Conservation (phyloP, 2,329 filamentous ascomycete species). For the Pseudocercospora fijiensis region DNA sequence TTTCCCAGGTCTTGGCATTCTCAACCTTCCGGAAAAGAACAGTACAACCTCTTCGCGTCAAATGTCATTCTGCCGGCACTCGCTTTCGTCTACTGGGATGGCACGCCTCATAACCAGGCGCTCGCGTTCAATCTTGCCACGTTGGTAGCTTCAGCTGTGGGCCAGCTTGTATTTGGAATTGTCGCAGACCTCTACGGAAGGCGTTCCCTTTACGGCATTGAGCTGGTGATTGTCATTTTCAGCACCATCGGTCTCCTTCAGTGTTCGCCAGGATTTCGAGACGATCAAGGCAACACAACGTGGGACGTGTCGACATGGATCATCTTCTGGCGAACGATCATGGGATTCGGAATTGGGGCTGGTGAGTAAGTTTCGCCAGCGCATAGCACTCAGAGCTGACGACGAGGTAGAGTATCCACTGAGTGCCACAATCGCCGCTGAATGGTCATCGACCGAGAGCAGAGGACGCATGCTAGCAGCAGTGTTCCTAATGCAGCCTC, state of each 20-base stretch:
- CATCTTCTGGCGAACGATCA: slow-evolving; percentile 42
- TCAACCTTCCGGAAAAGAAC: no score
- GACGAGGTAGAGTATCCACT: slow-evolving; percentile 35
- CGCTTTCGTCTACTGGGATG: slow-evolving; percentile 42
- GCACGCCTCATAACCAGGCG: slow-evolving; percentile 28
- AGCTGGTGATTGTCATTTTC: slow-evolving; percentile 44
- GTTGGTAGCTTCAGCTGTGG: slow-evolving; percentile 42
- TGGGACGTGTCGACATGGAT: slow-evolving; percentile 44
- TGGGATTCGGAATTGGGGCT: slow-evolving; percentile 44
- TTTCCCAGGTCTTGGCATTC: no score
- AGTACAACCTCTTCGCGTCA: no score
- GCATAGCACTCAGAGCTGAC: background rate
- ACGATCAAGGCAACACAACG: slow-evolving; percentile 35
- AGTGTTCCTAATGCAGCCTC: slow-evolving; percentile 46
- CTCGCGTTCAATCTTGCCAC: slow-evolving; percentile 43
- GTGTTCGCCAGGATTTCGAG: slow-evolving; percentile 34
- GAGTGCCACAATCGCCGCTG: slow-evolving; percentile 42
- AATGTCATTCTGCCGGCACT: slow-evolving; percentile 45
- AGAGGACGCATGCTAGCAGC: slow-evolving; percentile 44
- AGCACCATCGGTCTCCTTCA: slow-evolving; percentile 43
- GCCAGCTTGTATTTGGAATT: slow-evolving; percentile 42
- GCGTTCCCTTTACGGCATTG: slow-evolving; percentile 44
- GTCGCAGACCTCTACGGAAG: slow-evolving; percentile 42
- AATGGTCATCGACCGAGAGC: slow-evolving; percentile 42
- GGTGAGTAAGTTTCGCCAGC: no score